These are phyloP conservation scores for Alternaria ventricosa DNA, from an alignment of 2,329 filamentous ascomycete species.

Conservation along the genomic window DNA sequence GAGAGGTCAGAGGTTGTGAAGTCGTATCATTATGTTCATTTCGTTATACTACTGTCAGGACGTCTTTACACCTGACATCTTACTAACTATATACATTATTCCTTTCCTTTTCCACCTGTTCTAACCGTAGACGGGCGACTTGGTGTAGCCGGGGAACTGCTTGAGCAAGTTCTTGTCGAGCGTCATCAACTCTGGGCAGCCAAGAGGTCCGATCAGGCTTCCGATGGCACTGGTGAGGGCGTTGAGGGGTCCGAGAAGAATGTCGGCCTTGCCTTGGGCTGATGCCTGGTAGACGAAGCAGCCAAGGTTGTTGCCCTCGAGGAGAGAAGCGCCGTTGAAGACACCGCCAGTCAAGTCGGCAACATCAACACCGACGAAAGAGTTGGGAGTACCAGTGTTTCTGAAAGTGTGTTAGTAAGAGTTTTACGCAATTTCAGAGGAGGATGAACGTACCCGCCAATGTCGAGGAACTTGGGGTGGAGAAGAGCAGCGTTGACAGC, in stretches of 20 bases:
- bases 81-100: not conserved
- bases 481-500: constrained; percentile 22
- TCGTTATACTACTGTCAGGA: not conserved
- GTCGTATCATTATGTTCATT: not conserved
- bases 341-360: constrained; percentile 23
- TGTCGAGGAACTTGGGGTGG: constrained; percentile 30
- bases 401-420: not conserved
- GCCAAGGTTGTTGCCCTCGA: constrained; percentile 25
- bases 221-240: constrained; percentile 22
- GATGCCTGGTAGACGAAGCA: constrained; percentile 29
- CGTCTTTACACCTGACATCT: not conserved
- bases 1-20: not conserved
- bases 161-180: constrained; percentile 22
- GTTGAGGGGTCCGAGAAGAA: constrained; percentile 20
- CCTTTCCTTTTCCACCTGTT: not conserved
- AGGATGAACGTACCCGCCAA: constrained; percentile 22
- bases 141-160: constrained; percentile 29
- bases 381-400: constrained; percentile 30
- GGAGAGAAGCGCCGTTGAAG: constrained; percentile 20
- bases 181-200: constrained; percentile 23
- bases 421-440: not conserved
- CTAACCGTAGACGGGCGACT: constrained; percentile 24
- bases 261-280: constrained; percentile 30
- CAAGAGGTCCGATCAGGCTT: constrained; percentile 16
- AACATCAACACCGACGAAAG: constrained; percentile 28